Base-by-base conservation (phyloP, 2,329 filamentous ascomycete species). In the Aspergillus amoenus region DNA sequence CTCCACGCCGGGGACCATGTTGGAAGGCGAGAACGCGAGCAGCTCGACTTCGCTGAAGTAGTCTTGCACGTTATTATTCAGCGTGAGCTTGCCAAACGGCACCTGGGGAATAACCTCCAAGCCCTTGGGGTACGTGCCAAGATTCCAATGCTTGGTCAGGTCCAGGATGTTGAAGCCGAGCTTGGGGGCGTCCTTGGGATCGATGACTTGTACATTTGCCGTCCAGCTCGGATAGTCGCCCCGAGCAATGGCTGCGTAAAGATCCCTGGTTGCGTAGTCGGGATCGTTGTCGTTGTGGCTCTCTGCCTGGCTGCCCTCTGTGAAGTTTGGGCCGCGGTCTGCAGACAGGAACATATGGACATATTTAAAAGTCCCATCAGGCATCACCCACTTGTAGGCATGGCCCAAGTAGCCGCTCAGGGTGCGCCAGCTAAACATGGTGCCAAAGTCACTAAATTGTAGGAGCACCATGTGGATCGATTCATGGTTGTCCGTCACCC, bases 31-130 rank as follows among this genome's bases (percentile, higher is more conserved):
- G 79, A 89, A 90, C 2, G 86, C 84, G n/a, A 84, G 80, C 69
- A 89, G 87, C 76, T 90, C 87, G 49, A 89, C 87, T 66, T 90
- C 87, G 45, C 82, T 79, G 65, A 88, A 88, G 75, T 88, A 89
- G 73, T 90, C 88, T 52, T 81, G 73, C 1, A 80, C 77, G 67
- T 89, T 89, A 69, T 80, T 79, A 73, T 88, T 88, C 21, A 89
- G 79, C 0, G 83, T 87, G 57, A 89, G 72, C 57, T 81, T 80
- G 48, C 86, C 87, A 52, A 89, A 78, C 42, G 77, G n/a, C 83
- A 78, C 9, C 88, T 76, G 2, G 87, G 87, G 32, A 86, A 83
- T 44, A 87, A n/a, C n/a, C n/a, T n/a, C 80, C 5, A 13, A n/a
- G 11, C 37, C 37, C 37, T 40, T 40, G 1, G 37, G 37, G 11